Percentiles rank a stretch among this genome's conserved stretches.
phyloP scores from a whole-genome alignment of 169 alveolate genomes.

The Plasmodium inui region DNA sequence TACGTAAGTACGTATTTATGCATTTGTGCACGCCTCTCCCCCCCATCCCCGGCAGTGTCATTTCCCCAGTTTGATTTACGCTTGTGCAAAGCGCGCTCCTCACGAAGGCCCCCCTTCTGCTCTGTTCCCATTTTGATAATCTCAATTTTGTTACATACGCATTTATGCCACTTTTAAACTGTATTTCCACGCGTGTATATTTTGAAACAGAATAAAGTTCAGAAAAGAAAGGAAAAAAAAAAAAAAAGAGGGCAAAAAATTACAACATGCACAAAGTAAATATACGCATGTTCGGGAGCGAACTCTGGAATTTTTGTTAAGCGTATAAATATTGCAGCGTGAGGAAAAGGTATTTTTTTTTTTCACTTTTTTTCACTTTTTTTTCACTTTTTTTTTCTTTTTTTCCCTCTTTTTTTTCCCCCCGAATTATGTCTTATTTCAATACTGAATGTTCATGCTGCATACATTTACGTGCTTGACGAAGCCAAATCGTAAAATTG shows the following conservation, averaged over 20 bases:
- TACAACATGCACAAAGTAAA: neutral
- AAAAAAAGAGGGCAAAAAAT: neutral
- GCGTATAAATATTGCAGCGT: conserved; percentile 7
- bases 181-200: neutral
- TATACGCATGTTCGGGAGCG: neutral
- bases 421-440: conserved; percentile 38
- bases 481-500: conserved; percentile 11
- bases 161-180: conserved; percentile 27
- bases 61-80: conserved; percentile 22
- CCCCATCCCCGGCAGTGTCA: too few species aligned
- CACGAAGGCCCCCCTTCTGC: neutral
- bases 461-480: conserved; percentile 17
- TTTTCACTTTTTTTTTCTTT: neutral
- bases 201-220: conserved; percentile 13
- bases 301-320: conserved; percentile 30
- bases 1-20: neutral
- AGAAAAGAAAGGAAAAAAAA: conserved; percentile 18
- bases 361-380: too few species aligned
- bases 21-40: neutral
- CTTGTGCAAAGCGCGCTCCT: neutral
- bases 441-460: conserved; percentile 9
- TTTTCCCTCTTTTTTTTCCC: neutral
- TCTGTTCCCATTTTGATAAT: conserved; percentile 28
- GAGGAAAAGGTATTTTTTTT: neutral
- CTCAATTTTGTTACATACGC: conserved; percentile 44